A percentile compares a stretch with the other conserved stretches of the same genome.
phyloP scores from a whole-genome alignment of 2,329 filamentous ascomycete species.

The Pseudogymnoascus sp. region DNA sequence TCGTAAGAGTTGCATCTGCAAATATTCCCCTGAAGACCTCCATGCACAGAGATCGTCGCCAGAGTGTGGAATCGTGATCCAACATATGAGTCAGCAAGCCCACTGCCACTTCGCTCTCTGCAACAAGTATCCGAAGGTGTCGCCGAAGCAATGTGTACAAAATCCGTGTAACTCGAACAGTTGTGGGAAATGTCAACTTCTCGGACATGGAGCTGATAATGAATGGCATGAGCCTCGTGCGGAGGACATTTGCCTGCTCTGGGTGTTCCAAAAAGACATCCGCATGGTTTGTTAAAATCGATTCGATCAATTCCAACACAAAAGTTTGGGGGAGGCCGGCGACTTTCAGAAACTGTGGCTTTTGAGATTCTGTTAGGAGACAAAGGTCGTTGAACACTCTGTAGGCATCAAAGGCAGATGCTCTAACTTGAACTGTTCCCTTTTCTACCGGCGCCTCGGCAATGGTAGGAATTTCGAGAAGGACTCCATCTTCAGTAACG shows the following conservation, averaged over 20 bases:
- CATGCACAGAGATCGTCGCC: constrained; percentile 87
- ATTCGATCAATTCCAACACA: constrained; percentile 85
- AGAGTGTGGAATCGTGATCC: constrained; percentile 72
- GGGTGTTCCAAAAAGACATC: constrained; percentile 68
- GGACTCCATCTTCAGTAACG: constrained; percentile 61
- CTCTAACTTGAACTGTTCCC: constrained; percentile 57
- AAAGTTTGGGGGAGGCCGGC: constrained; percentile 73
- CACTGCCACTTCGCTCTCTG: constrained; percentile 76
- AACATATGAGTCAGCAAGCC: constrained; percentile 76
- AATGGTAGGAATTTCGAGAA: constrained; percentile 47
- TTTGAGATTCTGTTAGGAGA: constrained; percentile 75
- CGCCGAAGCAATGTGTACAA: constrained; percentile 73
- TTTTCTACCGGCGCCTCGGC: constrained; percentile 62
- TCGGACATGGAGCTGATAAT: constrained; percentile 71
- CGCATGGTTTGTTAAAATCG: constrained; percentile 79
- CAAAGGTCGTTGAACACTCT: constrained; percentile 84
- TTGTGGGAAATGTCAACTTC: constrained; percentile 70
- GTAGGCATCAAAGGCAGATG: constrained; percentile 79
- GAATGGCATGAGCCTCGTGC: constrained; percentile 72
- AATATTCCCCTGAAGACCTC: constrained; percentile 85
- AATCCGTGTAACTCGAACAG: constrained; percentile 74
- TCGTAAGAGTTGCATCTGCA: constrained; percentile 66
- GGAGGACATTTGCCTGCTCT: constrained; percentile 74
- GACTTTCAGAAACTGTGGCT: constrained; percentile 73
- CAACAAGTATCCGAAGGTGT: constrained; percentile 65